Conservation (phyloP, 176 grass and related monocot species). For the Oryza glaberrima region DNA sequence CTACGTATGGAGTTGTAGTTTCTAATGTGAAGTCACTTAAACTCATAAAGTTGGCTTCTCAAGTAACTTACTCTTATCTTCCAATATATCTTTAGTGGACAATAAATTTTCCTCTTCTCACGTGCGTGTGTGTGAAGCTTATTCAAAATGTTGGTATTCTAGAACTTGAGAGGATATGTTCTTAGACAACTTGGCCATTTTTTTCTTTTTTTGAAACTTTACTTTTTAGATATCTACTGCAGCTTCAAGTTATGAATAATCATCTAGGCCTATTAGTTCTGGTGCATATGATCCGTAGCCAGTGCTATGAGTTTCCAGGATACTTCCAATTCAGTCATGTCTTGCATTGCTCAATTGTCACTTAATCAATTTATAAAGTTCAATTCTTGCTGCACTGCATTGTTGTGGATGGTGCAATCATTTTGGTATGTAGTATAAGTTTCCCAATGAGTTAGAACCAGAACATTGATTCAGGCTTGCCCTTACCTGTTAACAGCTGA, state of each 20-base stretch:
- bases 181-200: neutral
- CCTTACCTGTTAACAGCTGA: neutral
- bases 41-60: neutral
- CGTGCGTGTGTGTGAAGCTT: neutral
- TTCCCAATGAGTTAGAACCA: neutral
- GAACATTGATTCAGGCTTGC: neutral
- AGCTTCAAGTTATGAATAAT: neutral
- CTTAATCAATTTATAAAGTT: neutral
- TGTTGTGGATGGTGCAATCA: neutral
- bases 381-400: neutral
- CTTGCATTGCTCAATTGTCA: constrained; percentile 17
- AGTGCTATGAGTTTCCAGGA: neutral
- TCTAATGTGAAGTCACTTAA: neutral
- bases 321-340: neutral
- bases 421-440: neutral
- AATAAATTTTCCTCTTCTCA: neutral
- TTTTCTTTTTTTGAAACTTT: neutral
- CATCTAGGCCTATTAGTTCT: neutral
- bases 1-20: neutral
- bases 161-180: neutral
- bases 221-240: neutral
- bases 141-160: constrained; percentile 5
- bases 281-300: neutral
- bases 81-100: neutral
- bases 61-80: neutral